Evolutionary conservation across 306 rosid species (phyloP).

Genomic region (Quillaja saponaria): DNA sequence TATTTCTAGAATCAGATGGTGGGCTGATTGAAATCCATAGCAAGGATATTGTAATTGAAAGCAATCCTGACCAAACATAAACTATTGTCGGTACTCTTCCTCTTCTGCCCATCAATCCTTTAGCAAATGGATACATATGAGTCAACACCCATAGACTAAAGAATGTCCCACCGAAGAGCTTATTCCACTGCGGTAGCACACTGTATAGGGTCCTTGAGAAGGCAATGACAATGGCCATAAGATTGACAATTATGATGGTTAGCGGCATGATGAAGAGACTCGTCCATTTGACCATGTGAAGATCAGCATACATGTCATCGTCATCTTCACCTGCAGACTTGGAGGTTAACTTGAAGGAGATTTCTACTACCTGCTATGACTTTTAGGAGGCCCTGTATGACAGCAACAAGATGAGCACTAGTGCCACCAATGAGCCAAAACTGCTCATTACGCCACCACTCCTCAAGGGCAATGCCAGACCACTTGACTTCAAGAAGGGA

Average conservation of each 20-base stretch:
- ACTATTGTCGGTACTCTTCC: slow-evolving; percentile 56
- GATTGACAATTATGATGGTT: slow-evolving; percentile 36
- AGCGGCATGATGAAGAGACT: slow-evolving; percentile 53
- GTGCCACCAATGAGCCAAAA: slow-evolving; percentile 37
- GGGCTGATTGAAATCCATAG: slow-evolving; percentile 49
- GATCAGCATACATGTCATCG: slow-evolving; percentile 40
- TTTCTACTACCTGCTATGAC: slow-evolving; percentile 57
- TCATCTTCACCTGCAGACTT: slow-evolving; percentile 42
- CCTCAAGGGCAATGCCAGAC: slow-evolving; percentile 48
- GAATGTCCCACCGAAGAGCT: slow-evolving; percentile 54
- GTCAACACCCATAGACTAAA: slow-evolving; percentile 59
- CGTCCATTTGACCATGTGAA: slow-evolving; percentile 57
- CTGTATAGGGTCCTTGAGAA: slow-evolving; percentile 32
- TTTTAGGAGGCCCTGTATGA: slow-evolving; percentile 48
- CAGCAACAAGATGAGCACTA: slow-evolving; percentile 53
- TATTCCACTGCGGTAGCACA: slow-evolving; percentile 42
- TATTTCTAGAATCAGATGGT: too few species aligned
- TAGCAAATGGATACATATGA: slow-evolving; percentile 59
- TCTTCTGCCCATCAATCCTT: slow-evolving; percentile 61
- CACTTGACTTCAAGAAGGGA: slow-evolving; percentile 53
- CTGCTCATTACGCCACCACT: slow-evolving; percentile 42
- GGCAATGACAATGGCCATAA: too few species aligned
- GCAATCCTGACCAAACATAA: slow-evolving; percentile 58
- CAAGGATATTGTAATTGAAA: slow-evolving; percentile 50
- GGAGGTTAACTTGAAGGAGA: slow-evolving; percentile 43